Base-by-base conservation (phyloP, 352 stramenopile species). In the Globisporangium radiosum region DNA sequence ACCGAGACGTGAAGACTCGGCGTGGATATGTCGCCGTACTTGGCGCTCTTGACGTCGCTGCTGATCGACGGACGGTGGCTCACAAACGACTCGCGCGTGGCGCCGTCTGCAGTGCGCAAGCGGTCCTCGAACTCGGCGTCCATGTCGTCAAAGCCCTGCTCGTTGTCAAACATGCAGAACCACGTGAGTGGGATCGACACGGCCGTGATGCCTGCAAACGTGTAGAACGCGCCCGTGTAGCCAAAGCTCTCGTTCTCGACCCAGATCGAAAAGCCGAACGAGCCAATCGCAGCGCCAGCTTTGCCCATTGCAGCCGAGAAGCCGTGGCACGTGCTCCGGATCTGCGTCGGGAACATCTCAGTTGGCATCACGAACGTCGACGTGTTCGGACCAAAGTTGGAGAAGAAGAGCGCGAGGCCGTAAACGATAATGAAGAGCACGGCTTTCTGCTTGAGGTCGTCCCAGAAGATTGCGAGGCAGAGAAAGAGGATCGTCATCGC, bases 281-380 rank as follows among this genome's bases (percentile, higher is more conserved):
- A 88, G 10, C 71, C 75, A 36, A 91, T 68, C 4, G 84, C 75
- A 2, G 91, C 90, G n/a, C 91, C 90, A 4, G 85, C 63, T 63
- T 98, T 98, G 48, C 90, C 91, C 53, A 68, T 66, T 3, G 87
- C 85, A 11, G 91, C 91, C 9, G 87, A 95, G 60, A 97, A 84
- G 13, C 90, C 89, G 69, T 97, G 87, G 61, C 86, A 94, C 42
- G 85, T 85, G 25, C 81, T 91, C 14, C 89, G 78, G 63, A 96
- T 90, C 49, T 90, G 75, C 7, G 89, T 97, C 7, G 76, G 76
- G 60, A 77, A 84, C 57, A 96, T 90, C 69, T 97, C 91, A 0
- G 89, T 88, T 0, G 89, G 88, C 70, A 97, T 80, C 15, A 97
- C 80, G 69, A 96, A 96, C 6, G 86, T 96, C 37, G 87, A 90